These are phyloP conservation scores for Uromyces viciae-fabae DNA, from an alignment of 1,284 basidiomycete species.

Conservation along the genomic window DNA sequence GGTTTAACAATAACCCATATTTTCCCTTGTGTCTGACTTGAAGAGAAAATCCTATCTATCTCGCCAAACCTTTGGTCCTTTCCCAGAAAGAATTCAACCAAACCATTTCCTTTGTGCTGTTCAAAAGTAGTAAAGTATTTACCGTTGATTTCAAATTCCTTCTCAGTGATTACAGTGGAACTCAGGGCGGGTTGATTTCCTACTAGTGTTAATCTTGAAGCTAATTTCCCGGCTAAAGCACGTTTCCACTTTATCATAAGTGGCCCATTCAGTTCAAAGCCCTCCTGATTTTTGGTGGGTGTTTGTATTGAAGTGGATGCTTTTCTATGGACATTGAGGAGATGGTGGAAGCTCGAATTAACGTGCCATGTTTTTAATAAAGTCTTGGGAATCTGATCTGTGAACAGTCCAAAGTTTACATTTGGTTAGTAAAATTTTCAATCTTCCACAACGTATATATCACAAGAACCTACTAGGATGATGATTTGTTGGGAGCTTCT, in stretches of 20 bases:
- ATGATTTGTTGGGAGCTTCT: not conserved
- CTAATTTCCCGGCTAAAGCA: not conserved
- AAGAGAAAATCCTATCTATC: not conserved
- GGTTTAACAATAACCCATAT: not conserved
- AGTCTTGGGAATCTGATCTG: not conserved
- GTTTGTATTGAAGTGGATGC: not conserved
- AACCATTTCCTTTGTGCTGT: not conserved
- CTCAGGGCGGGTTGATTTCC: not conserved
- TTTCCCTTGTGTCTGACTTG: not conserved
- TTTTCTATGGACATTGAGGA: not conserved
- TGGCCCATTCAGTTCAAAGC: not conserved
- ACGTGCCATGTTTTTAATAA: not conserved
- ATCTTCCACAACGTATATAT: not conserved
- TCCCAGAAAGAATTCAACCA: not conserved
- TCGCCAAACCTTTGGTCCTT: slow-evolving; percentile 9
- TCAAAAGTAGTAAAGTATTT: not conserved
- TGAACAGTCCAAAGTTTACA: not conserved
- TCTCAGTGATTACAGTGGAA: not conserved
- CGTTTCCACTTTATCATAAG: not conserved
- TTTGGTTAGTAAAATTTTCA: too few relatives aligned
- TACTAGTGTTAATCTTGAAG: not conserved
- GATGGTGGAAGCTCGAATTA: not conserved
- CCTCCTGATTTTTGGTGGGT: not conserved
- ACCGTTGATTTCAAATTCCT: not conserved
- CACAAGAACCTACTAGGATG: not conserved